Evolutionary conservation across 768 basidiomycete species (phyloP).

Genomic region (Tricholoma furcatifolium): DNA sequence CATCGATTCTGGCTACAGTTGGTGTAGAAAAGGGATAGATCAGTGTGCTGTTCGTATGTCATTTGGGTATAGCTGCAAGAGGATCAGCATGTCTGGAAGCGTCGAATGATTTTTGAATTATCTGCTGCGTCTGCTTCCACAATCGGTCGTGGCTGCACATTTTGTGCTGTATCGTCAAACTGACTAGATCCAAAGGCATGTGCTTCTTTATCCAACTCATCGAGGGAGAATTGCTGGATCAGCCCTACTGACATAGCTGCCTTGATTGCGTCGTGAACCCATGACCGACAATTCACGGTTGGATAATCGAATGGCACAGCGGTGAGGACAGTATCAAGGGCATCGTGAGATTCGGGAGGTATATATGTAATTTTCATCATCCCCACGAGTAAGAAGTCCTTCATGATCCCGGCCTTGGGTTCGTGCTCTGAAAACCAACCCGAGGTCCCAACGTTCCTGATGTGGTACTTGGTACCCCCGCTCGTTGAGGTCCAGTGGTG

Average conservation of each 20-base stretch:
- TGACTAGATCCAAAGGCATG: neutral
- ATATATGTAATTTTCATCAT: constrained; percentile 1
- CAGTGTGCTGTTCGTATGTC: no score
- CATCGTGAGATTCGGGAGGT: neutral
- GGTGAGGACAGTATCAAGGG: neutral
- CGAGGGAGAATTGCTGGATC: neutral
- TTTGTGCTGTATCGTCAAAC: neutral
- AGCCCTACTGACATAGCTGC: neutral
- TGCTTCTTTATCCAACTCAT: neutral
- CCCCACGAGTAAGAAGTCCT: constrained; percentile 2
- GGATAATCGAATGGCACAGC: neutral
- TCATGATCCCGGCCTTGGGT: constrained; percentile 1
- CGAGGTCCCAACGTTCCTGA: neutral
- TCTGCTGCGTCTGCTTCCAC: no score
- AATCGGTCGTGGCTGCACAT: constrained; percentile 1
- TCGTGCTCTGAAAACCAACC: neutral
- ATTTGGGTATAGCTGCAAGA: no score
- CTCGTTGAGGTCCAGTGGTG: neutral
- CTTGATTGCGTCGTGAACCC: neutral
- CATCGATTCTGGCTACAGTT: no score
- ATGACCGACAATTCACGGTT: neutral
- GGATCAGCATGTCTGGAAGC: no score
- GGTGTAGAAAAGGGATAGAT: no score
- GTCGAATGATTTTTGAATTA: no score
- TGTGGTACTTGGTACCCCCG: constrained; percentile 2